A percentile compares a stretch with the other conserved stretches of the same genome.
Conservation (phyloP, 305 asterid species). For the Nicotiana rustica region DNA sequence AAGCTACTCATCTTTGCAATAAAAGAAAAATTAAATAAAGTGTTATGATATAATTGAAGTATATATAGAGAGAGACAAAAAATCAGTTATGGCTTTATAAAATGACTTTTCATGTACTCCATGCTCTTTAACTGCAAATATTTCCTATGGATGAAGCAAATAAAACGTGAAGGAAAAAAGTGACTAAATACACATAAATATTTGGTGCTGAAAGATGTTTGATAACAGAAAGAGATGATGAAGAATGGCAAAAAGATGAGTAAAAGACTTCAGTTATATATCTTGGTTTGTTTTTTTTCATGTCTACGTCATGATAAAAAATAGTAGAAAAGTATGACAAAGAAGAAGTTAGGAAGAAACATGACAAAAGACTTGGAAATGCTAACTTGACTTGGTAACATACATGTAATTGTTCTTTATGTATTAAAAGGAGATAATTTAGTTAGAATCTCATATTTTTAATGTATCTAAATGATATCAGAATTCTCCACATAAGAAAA, state of each 20-base stretch:
- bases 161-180: conserved; percentile 48
- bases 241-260: conserved; percentile 35
- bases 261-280: conserved; percentile 34
- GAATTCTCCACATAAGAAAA: too few relatives aligned
- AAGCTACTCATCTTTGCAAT: background rate
- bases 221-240: conserved; percentile 32
- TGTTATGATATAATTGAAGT: background rate
- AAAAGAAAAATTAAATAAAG: background rate
- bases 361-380: background rate
- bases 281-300: background rate
- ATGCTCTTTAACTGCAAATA: conserved; percentile 48
- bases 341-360: conserved; percentile 5
- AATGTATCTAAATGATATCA: too few relatives aligned
- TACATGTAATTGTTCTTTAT: background rate
- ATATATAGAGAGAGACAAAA: background rate
- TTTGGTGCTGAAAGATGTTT: conserved; percentile 40
- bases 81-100: background rate
- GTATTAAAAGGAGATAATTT: background rate
- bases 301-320: background rate
- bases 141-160: conserved; percentile 46
- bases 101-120: conserved; percentile 45
- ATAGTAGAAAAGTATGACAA: background rate
- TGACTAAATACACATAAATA: conserved; percentile 38
- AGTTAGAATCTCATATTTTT: too few relatives aligned
- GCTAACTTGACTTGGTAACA: conserved; percentile 27